These are phyloP conservation scores for Arthrobotrys sphaeroides DNA, from an alignment of 2,329 filamentous ascomycete species.

Conservation along the genomic window DNA sequence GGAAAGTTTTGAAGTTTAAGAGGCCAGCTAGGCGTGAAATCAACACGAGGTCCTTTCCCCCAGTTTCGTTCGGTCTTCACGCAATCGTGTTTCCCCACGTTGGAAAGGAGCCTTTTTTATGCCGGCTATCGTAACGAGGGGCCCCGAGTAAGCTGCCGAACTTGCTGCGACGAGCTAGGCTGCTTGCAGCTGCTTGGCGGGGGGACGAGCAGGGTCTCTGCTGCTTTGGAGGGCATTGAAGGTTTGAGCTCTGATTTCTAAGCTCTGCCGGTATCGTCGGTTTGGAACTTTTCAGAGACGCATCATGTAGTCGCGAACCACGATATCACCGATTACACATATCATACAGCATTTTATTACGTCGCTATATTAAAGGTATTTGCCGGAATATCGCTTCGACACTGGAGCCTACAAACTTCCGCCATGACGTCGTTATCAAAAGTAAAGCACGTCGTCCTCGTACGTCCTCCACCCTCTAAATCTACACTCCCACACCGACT, in stretches of 20 bases:
- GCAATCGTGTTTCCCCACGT: constrained; percentile 34
- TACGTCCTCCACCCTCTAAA: constrained; percentile 66
- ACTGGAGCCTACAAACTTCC: neutral
- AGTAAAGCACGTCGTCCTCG: constrained; percentile 80
- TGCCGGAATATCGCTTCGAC: neutral
- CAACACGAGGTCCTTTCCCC: neutral
- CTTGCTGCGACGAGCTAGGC: neutral
- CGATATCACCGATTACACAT: neutral
- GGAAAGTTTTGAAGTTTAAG: no score
- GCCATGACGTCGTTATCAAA: constrained; percentile 72
- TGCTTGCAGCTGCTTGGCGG: neutral
- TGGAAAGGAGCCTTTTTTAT: constrained; percentile 19
- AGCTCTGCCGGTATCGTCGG: constrained; percentile 28
- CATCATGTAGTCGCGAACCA: constrained; percentile 42
- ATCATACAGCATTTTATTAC: neutral
- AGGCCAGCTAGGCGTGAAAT: constrained; percentile 29
- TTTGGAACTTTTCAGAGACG: constrained; percentile 12
- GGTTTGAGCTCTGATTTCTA: constrained; percentile 45
- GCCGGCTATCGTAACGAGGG: constrained; percentile 30
- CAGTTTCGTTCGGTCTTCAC: neutral
- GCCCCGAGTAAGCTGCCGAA: constrained; percentile 22
- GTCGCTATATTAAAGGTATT: neutral
- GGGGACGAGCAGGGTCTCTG: neutral
- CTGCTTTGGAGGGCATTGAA: neutral
- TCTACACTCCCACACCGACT: neutral